phyloP scores from a whole-genome alignment of 2,329 filamentous ascomycete genomes.

The Fusarium euwallaceae region DNA sequence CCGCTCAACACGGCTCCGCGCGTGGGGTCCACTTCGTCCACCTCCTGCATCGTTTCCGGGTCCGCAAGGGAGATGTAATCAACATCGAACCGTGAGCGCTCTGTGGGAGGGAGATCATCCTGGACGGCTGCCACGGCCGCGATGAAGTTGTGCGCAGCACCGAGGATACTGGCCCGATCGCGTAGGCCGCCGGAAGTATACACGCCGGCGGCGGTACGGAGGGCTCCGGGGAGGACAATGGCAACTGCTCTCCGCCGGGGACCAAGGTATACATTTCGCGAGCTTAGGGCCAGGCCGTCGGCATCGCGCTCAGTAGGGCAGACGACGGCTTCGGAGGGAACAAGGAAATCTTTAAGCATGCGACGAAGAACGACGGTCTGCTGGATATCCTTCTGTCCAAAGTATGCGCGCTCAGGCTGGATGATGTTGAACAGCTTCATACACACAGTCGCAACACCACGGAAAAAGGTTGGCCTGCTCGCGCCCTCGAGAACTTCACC shows the following conservation, averaged over 20 bases:
- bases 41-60: slow-evolving; percentile 83
- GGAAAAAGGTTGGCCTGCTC: slow-evolving; percentile 92
- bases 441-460: slow-evolving; percentile 95
- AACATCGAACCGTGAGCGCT: slow-evolving; percentile 81
- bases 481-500: slow-evolving; percentile 85
- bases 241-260: slow-evolving; percentile 78
- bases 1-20: slow-evolving; percentile 89
- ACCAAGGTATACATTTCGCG: slow-evolving; percentile 93
- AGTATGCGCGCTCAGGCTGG: slow-evolving; percentile 80
- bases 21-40: slow-evolving; percentile 76
- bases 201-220: slow-evolving; percentile 77
- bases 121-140: slow-evolving; percentile 71
- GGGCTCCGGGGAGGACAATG: slow-evolving; percentile 76
- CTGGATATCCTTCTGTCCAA: slow-evolving; percentile 98
- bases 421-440: slow-evolving; percentile 76
- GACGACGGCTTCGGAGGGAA: slow-evolving; percentile 81
- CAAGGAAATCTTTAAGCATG: slow-evolving; percentile 88
- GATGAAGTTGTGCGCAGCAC: slow-evolving; percentile 74
- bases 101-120: slow-evolving; percentile 65
- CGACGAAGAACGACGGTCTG: slow-evolving; percentile 91
- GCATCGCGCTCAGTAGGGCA: slow-evolving; percentile 80
- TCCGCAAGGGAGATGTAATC: slow-evolving; percentile 95
- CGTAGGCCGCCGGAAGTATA: slow-evolving; percentile 67
- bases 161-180: slow-evolving; percentile 76
- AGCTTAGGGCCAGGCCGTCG: slow-evolving; percentile 92